Evolutionary conservation across 495 filamentous ascomycete species (phyloP), one percentile per base, ranked within the genome.

Genomic region (Rostrohypoxylon terebratum): DNA sequence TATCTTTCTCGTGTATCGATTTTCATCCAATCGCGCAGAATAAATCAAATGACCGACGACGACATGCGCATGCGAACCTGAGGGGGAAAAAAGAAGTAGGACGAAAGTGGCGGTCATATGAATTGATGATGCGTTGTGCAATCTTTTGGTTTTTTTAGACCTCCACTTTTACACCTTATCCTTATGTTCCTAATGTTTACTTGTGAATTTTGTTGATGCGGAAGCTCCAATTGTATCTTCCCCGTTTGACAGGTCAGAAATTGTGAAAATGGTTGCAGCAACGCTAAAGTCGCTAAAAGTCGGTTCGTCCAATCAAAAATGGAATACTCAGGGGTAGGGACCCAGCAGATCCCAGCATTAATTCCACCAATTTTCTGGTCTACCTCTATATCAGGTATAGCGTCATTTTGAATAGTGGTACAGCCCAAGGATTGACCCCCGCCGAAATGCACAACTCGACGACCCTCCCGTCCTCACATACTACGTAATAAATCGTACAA

Each of bases 151-250:
- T 57, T 66, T 61, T 66, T 59, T 64, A 59, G 14, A 21, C 16
- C 7, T 47, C 59, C 40, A 53, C 18, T 40, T 72, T 68, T 54
- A 60, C 65, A 57, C 16, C 9, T n/a, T 38, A 23, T 62, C 16
- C 9, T n/a, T 31, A 23, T 62, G 61, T 69, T 73, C 18, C 11
- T 21, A 55, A 38, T 74, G 71, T 74, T 74, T 69, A 74, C 71
- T 74, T 74, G 34, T 74, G 66, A 74, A 74, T 53, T 50, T 50
- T 73, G 71, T 74, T 74, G 71, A 74, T 69, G 66, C 71, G 59
- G 28, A 62, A 60, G 48, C 21, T 48, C 38, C 38, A 42, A 42
- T 42, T 42, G 38, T 42, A 16, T 14, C 34, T 14, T 42, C 14
- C 38, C 14, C 38, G 23, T 57, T 54, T 62, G 71, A 69, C 71